phyloP scores from a whole-genome alignment of 1,284 basidiomycete genomes.

The Exsudoporus floridanus region DNA sequence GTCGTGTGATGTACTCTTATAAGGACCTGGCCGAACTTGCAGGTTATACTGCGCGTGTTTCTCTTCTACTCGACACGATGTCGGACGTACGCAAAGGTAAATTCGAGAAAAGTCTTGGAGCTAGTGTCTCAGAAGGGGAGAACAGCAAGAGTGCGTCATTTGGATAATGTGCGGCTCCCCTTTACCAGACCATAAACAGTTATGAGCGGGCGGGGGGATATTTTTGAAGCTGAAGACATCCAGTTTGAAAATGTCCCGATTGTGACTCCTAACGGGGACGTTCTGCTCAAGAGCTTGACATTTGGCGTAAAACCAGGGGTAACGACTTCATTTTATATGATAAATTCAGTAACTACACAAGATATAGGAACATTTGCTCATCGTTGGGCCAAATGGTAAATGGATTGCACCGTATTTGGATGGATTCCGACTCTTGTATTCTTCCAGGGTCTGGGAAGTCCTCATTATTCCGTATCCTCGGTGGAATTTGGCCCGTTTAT shows the following conservation, averaged over 20 bases:
- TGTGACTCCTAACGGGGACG: constrained; percentile 93
- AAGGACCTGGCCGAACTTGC: constrained; percentile 95
- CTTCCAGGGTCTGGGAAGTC: constrained; percentile 79
- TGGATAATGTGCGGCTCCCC: neutral
- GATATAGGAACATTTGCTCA: constrained; percentile 79
- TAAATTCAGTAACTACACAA: constrained; percentile 1
- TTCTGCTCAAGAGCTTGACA: constrained; percentile 80
- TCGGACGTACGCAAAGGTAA: constrained; percentile 81
- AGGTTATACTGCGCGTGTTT: constrained; percentile 92
- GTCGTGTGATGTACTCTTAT: constrained; percentile 92
- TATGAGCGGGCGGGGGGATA: constrained; percentile 74
- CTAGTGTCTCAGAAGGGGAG: constrained; percentile 73
- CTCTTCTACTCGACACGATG: constrained; percentile 89
- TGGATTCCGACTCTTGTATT: constrained; percentile 1
- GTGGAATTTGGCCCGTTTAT: constrained; percentile 97
- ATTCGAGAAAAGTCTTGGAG: constrained; percentile 87
- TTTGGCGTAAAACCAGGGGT: constrained; percentile 92
- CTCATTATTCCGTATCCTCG: constrained; percentile 91
- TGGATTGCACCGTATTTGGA: constrained; percentile 1
- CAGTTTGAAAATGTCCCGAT: constrained; percentile 93
- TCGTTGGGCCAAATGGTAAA: constrained; percentile 88
- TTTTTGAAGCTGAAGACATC: constrained; percentile 86
- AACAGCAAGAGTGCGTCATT: constrained; percentile 69
- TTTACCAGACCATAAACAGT: constrained; percentile 47
- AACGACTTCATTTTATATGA: constrained; percentile 26